Evolutionary conservation across 495 filamentous ascomycete genomes (phyloP).

Genomic region (Letharia lupina): DNA sequence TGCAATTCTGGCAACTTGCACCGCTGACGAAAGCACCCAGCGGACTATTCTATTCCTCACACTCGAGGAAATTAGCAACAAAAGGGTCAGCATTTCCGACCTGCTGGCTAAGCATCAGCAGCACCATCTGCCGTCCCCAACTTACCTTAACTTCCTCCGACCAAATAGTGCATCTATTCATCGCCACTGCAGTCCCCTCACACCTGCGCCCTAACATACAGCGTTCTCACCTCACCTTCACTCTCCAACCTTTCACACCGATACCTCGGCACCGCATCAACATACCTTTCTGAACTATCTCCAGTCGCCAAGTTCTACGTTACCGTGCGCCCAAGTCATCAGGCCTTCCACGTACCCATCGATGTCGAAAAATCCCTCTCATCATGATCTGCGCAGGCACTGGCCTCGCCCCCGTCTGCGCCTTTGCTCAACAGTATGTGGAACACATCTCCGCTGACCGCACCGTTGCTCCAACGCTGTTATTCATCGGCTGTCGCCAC

Average conservation of each 20-base stretch:
- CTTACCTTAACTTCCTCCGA: constrained; percentile 60
- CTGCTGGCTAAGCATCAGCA: too few species aligned
- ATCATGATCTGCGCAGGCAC: constrained; percentile 53
- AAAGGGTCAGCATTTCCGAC: too few species aligned
- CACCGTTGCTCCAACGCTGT: constrained; percentile 46
- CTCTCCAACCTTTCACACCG: constrained; percentile 30
- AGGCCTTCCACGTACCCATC: constrained; percentile 56
- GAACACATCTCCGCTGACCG: constrained; percentile 44
- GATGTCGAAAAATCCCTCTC: constrained; percentile 51
- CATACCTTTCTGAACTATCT: constrained; percentile 47
- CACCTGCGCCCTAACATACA: constrained; percentile 58
- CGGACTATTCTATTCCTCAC: too few species aligned
- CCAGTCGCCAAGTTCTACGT: constrained; percentile 55
- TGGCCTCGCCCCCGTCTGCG: constrained; percentile 60
- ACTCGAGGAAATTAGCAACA: too few species aligned
- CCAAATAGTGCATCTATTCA: constrained; percentile 78
- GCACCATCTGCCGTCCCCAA: constrained; percentile 37
- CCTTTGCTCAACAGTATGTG: constrained; percentile 59
- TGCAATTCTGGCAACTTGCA: too few species aligned
- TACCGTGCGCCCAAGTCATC: constrained; percentile 46
- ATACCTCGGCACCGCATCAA: constrained; percentile 50
- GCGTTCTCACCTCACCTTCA: constrained; percentile 46
- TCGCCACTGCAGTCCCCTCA: constrained; percentile 50
- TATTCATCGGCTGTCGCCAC: constrained; percentile 57
- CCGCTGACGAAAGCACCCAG: too few species aligned